Conservation (phyloP, 306 rosid species). For the Abrus precatorius region DNA sequence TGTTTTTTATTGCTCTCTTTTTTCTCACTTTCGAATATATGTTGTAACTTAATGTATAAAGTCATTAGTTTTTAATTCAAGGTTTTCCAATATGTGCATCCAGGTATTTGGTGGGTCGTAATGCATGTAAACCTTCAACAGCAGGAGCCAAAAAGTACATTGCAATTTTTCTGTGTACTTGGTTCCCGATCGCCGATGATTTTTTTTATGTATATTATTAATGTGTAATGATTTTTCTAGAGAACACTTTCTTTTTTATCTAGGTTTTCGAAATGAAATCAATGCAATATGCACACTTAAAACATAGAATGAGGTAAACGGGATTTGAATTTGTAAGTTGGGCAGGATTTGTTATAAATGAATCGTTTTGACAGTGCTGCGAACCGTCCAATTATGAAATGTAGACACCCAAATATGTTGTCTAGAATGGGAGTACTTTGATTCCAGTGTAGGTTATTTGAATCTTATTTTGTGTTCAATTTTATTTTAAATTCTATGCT, state of each 20-base stretch:
- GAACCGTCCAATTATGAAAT: background rate
- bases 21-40: background rate
- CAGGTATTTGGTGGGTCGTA: conserved; percentile 82
- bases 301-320: background rate
- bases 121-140: conserved; percentile 22
- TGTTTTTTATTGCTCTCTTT: background rate
- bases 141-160: conserved; percentile 17
- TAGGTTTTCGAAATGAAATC: conserved; percentile 31
- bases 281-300: conserved; percentile 13
- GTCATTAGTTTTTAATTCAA: conserved; percentile 21
- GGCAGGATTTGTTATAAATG: background rate
- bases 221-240: conserved; percentile 6
- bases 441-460: background rate
- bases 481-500: background rate
- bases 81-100: conserved; percentile 28
- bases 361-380: background rate
- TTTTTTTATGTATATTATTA: conserved; percentile 33
- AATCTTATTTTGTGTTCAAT: background rate
- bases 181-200: conserved; percentile 4
- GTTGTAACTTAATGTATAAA: background rate
- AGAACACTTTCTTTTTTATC: background rate
- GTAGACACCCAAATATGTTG: background rate
- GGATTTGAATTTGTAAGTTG: conserved; percentile 28
- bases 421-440: background rate
- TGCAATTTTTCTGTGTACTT: background rate